These are phyloP conservation scores for Kodamaea alishanica DNA, from an alignment of 1,139 yeast genomes.

Conservation along the genomic window DNA sequence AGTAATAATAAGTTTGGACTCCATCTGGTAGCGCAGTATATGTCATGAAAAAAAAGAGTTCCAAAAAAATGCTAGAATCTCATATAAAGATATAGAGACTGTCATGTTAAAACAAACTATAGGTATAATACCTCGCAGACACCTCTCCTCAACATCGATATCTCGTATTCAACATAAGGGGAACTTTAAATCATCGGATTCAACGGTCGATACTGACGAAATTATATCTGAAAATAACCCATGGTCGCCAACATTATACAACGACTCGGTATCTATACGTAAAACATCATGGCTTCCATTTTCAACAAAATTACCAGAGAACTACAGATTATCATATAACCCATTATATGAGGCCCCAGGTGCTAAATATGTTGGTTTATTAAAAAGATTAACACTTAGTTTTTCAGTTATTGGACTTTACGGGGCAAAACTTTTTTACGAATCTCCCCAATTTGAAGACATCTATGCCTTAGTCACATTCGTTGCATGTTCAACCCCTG, in stretches of 20 bases:
- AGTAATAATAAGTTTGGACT: too few species aligned
- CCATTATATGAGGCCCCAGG: constrained; percentile 59
- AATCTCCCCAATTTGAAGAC: constrained; percentile 56
- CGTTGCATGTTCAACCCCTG: constrained; percentile 43
- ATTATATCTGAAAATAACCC: constrained; percentile 43
- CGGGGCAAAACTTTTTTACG: constrained; percentile 52
- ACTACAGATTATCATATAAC: constrained; percentile 49
- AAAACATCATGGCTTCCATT: constrained; percentile 18
- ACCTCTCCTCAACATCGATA: constrained; percentile 6
- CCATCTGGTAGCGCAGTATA: too few species aligned
- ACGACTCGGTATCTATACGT: constrained; percentile 34
- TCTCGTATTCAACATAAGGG: constrained; percentile 11
- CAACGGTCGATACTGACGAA: constrained; percentile 42
- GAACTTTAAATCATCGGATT: constrained; percentile 28
- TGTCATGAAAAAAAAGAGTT: too few species aligned
- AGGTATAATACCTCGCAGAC: not conserved
- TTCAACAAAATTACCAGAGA: constrained; percentile 33
- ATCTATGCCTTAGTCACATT: constrained; percentile 46
- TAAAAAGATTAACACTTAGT: constrained; percentile 52
- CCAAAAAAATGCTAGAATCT: too few species aligned
- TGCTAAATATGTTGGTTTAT: constrained; percentile 50
- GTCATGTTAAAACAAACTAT: too few species aligned
- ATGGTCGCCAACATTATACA: constrained; percentile 46
- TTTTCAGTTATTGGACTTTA: constrained; percentile 54
- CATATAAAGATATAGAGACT: too few species aligned